These are phyloP conservation scores for Lecanicillium sp. DNA, from an alignment of 2,329 filamentous ascomycete genomes.

Conservation along the genomic window DNA sequence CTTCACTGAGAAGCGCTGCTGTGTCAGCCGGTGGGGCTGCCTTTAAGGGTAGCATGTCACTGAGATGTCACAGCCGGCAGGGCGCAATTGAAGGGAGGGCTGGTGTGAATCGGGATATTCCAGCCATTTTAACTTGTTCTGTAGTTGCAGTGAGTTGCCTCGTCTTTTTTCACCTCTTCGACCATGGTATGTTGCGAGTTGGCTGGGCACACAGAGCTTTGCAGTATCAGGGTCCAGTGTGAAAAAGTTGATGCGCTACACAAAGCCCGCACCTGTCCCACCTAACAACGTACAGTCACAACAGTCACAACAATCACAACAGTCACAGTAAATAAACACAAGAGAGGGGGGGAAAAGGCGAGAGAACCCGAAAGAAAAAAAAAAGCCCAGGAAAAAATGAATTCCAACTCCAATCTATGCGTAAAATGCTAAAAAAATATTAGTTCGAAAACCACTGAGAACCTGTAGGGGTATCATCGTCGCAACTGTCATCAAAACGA, in stretches of 20 bases:
- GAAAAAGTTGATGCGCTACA: background rate
- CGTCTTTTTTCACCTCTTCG: too few relatives aligned
- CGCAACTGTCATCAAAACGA: background rate
- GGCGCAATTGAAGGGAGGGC: background rate
- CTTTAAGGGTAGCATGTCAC: conserved; percentile 9
- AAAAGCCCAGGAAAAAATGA: background rate
- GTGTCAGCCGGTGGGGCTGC: conserved; percentile 10
- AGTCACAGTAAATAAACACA: background rate
- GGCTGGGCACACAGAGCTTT: background rate
- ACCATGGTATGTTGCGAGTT: background rate
- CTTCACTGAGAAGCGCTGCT: conserved; percentile 8
- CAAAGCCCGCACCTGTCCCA: background rate
- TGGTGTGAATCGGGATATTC: background rate
- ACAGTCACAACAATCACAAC: background rate
- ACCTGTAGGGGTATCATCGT: conserved; percentile 4
- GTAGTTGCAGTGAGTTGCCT: too few relatives aligned
- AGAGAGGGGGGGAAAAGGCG: too few relatives aligned
- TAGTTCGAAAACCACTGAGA: background rate
- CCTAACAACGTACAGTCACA: background rate
- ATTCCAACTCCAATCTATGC: background rate
- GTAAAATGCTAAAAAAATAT: background rate
- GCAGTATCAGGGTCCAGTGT: background rate
- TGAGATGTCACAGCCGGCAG: background rate
- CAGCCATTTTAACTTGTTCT: background rate
- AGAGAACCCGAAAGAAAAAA: background rate